Base-by-base conservation (phyloP, 106 monocot species). In the Triglochin maritima region DNA sequence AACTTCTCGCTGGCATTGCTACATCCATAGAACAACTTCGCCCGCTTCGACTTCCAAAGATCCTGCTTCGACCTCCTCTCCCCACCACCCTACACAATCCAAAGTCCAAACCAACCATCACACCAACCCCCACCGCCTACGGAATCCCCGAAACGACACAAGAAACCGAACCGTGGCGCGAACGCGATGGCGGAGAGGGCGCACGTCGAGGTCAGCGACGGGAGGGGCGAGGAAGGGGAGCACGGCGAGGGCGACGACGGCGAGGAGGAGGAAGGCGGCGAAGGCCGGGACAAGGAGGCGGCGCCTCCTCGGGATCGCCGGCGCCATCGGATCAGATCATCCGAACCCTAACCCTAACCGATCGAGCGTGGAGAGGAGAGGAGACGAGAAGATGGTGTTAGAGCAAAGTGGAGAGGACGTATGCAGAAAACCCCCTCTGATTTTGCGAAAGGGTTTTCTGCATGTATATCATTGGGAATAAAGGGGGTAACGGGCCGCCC, bases 31-130 rank as follows among this genome's bases (percentile, higher is more conserved):
- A 74, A 88, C 57, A 79, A 60, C 57, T 69, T 68, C 15, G 88
- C 65, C n/a, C 77, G 41, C 79, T 83, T 83, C 17, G 92, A 88
- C 29, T 67, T 54, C 92, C 92, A 93, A 0, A 88, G 74, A 62
- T 76, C 85, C 14, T 58, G 50, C 56, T 52, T 67, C 10, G 63
- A 47, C 47, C 59, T 79, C 62, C 63, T 72, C 54, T 74, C 81
- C 2, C 87, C 85, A 72, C 10, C 55, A n/a, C 50, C 8, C 54
- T 76, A 59, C 53, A 42, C 29, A 5, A 44, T 62, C 61, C 29
- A 16, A 12, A 10, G 58, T n/a, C 16, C 58, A 58, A n/a, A 5
- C 58, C 6, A 58, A 5, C 2, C 7, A 47, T 59, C 11, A 47
- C 3, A 3, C 3, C 49, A 62, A 14, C 16, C 15, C 1, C 4